Percentiles rank a stretch among this genome's conserved stretches.
These are phyloP conservation scores for Chalciporus sp. DNA, from an alignment of 1,284 basidiomycete genomes.

Conservation along the genomic window DNA sequence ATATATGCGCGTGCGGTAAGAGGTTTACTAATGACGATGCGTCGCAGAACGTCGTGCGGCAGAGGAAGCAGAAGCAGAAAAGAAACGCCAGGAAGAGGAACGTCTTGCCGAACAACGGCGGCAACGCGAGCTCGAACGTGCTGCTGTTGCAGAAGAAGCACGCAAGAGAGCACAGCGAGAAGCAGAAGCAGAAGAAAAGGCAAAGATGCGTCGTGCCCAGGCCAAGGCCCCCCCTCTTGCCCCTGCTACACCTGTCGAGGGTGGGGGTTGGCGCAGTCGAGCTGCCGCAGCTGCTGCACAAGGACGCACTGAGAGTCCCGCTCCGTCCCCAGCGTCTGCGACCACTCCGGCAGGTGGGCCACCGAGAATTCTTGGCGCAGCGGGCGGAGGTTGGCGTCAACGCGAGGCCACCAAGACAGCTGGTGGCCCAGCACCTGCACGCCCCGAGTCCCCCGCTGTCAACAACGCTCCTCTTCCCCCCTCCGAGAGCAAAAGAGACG, in stretches of 20 bases:
- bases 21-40: neutral
- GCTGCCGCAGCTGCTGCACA: conserved; percentile 36
- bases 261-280: conserved; percentile 11
- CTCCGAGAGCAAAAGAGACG: conserved; percentile 48
- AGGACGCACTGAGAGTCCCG: conserved; percentile 34
- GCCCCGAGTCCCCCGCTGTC: conserved; percentile 41
- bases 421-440: conserved; percentile 30
- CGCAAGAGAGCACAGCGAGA: conserved; percentile 72
- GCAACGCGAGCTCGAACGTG: conserved; percentile 69
- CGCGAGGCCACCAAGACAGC: conserved; percentile 48
- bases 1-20: neutral
- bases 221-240: conserved; percentile 14
- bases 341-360: conserved; percentile 18
- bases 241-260: conserved; percentile 8
- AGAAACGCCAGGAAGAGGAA: conserved; percentile 65
- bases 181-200: conserved; percentile 73
- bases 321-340: conserved; percentile 32
- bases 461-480: conserved; percentile 28
- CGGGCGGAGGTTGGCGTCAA: conserved; percentile 54
- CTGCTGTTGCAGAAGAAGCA: conserved; percentile 57
- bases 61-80: conserved; percentile 59
- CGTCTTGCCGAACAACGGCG: conserved; percentile 54
- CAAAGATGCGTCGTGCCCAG: conserved; percentile 36
- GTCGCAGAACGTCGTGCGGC: conserved; percentile 53
- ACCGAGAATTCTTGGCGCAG: conserved; percentile 40